These are phyloP conservation scores for Setomelanomma holmii DNA, from an alignment of 2,329 filamentous ascomycete genomes.

Conservation along the genomic window DNA sequence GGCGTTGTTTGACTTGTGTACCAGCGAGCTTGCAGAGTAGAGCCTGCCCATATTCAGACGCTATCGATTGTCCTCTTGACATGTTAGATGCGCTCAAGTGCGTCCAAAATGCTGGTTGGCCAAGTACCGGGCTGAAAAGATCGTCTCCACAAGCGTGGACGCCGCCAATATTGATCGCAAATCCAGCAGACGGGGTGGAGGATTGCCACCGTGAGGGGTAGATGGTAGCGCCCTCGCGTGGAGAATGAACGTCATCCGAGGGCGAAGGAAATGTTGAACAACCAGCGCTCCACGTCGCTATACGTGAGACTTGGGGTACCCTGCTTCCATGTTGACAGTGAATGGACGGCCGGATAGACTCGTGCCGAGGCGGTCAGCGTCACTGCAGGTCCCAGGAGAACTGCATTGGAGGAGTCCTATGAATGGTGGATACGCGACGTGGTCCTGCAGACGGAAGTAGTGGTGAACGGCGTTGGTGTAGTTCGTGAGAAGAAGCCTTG, in stretches of 20 bases:
- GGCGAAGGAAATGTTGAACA: background rate
- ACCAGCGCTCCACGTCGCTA: background rate
- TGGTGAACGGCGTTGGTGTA: background rate
- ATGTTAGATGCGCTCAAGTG: slow-evolving; percentile 5
- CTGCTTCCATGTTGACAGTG: no score
- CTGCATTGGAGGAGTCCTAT: background rate
- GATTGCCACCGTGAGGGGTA: background rate
- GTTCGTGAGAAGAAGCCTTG: slow-evolving; percentile 2
- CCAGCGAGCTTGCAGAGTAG: no score
- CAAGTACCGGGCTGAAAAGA: slow-evolving; percentile 3
- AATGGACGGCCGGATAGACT: slow-evolving; percentile 12
- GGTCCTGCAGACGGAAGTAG: slow-evolving; percentile 7
- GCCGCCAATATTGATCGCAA: background rate
- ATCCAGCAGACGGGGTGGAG: background rate
- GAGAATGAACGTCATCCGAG: background rate
- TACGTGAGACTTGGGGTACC: no score
- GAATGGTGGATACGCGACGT: slow-evolving; percentile 4
- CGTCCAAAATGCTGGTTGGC: slow-evolving; percentile 17
- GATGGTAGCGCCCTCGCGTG: background rate
- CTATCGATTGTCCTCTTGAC: background rate
- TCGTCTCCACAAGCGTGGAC: slow-evolving; percentile 8
- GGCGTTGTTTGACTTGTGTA: no score
- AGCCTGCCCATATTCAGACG: background rate
- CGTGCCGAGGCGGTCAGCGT: slow-evolving; percentile 22
- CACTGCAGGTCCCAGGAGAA: slow-evolving; percentile 23